These are phyloP conservation scores for Fennellomyces sp. DNA, from an alignment of 371 early-diverging fungal genomes.

Conservation along the genomic window DNA sequence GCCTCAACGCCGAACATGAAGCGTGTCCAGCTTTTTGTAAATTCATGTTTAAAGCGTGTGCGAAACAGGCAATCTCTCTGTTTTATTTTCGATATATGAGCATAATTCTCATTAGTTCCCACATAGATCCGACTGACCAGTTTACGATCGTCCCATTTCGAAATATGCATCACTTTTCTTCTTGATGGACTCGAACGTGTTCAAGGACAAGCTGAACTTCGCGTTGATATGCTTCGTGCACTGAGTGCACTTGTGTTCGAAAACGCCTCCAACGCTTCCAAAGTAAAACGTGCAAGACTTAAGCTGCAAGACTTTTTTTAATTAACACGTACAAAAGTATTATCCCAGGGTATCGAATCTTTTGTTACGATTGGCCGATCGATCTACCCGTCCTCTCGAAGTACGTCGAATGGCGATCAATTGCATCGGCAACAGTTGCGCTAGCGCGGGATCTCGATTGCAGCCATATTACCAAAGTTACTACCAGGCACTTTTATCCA, in stretches of 20 bases:
- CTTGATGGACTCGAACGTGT: constrained; percentile 34
- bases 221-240: constrained; percentile 48
- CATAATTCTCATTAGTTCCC: neutral
- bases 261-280: constrained; percentile 37
- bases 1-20: constrained; percentile 24
- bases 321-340: too few species aligned
- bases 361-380: constrained; percentile 32
- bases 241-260: constrained; percentile 53
- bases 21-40: constrained; percentile 42
- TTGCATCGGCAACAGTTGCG: constrained; percentile 62
- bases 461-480: constrained; percentile 37
- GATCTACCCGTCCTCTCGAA: constrained; percentile 39
- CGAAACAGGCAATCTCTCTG: constrained; percentile 39
- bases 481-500: constrained; percentile 48
- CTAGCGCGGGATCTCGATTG: constrained; percentile 42
- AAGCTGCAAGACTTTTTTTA: neutral
- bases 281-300: constrained; percentile 29
- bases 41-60: constrained; percentile 44
- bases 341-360: constrained; percentile 26
- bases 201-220: constrained; percentile 17
- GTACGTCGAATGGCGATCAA: constrained; percentile 66
- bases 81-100: neutral
- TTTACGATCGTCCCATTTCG: constrained; percentile 39
- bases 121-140: constrained; percentile 35
- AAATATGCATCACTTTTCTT: constrained; percentile 29